Evolutionary conservation across 1,284 basidiomycete genomes (phyloP), one percentile per base, ranked within the genome.

Genomic region (Papiliotrema flavescens): DNA sequence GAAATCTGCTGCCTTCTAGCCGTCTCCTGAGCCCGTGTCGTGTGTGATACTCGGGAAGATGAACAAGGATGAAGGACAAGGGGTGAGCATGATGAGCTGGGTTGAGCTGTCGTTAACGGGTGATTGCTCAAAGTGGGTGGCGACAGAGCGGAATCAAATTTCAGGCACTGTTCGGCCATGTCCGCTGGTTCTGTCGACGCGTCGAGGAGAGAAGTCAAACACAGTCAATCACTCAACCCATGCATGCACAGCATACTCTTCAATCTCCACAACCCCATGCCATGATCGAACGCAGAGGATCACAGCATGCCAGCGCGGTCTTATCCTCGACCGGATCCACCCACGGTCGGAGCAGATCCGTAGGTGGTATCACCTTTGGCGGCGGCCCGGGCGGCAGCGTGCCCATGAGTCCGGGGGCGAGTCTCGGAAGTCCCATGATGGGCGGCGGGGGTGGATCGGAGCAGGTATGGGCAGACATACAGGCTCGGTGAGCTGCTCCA

Each of bases 401-500:
- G n/a, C 61, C 61, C 1, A 62, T 62, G 61, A 54, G 48, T 52
- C 53, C 59, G 11, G 54, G 44, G 5, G 53, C 39, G 3, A 61
- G 56, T 51, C 32, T 44, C 26, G 45, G 44, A 11, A 47, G 41
- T 8, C 42, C 48, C 6, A 2, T 11, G 22, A 46, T 49, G 35
- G 85, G 87, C 70, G 80, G 32, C 76, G 79, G 55, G 76, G 77
- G 46, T 80, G 83, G 72, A 20, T 74, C 78, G 14, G 86, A 90
- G n/a, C n/a, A n/a, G n/a, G n/a, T n/a, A 65, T 93, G 90, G 90
- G 84, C 87, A 48, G 79, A 81, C 39, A 84, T 86, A 0, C 73
- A 73, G 47, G 70, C 69, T 17, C 68, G 69, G 69, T 71, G 23
- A 64, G 58, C 42, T 19, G 35, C 14, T 11, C 9, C 3, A 26